Base-by-base conservation (phyloP, 2,329 filamentous ascomycete genomes). In the Claviceps arundinis region DNA sequence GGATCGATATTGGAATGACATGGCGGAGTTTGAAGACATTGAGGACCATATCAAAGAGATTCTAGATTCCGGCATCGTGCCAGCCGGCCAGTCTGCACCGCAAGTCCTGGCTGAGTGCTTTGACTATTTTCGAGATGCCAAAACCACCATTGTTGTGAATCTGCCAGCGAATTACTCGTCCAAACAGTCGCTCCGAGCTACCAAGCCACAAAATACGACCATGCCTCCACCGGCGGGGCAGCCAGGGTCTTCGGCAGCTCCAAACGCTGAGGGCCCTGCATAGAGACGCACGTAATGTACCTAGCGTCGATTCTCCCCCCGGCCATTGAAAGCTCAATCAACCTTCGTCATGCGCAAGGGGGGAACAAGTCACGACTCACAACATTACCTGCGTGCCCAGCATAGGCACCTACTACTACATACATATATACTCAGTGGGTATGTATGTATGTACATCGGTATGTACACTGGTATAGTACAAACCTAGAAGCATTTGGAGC, bases 41-140 rank as follows among this genome's bases (percentile, higher is more conserved):
- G 74, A 77, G 56, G 73, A 77, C 53, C 67, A 72, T 56, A 67
- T 78, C 58, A 73, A 73, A 58, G 68, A 72, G 54, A 62, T 78
- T 4, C 67, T 78, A 40, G 71, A 76, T 55, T 73, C 70, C 1
- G 65, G 69, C 38, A 67, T 78, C 24, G 69, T 73, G 19, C 70
- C 68, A 2, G 65, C 64, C 8, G 63, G 66, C 38, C 65, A 71
- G 49, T 65, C 67, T 13, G 64, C 73, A 22, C 71, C 75, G 52
- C 72, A 77, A 46, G 67, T 71, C 3, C 63, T 78, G 46, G 69
- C 69, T 13, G 67, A 70, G 45, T 77, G 73, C 56, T 78, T 72
- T 54, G 65, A 70, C 37, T 61, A 64, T 47, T 76, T 70, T 56
- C 66, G 70, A 26, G 62, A 66, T 9, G 75, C 75, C 50, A 72